Percentiles rank a stretch among this genome's conserved stretches.
Conservation (phyloP, 2,329 filamentous ascomycete species). For the Thyridium curvatum region DNA sequence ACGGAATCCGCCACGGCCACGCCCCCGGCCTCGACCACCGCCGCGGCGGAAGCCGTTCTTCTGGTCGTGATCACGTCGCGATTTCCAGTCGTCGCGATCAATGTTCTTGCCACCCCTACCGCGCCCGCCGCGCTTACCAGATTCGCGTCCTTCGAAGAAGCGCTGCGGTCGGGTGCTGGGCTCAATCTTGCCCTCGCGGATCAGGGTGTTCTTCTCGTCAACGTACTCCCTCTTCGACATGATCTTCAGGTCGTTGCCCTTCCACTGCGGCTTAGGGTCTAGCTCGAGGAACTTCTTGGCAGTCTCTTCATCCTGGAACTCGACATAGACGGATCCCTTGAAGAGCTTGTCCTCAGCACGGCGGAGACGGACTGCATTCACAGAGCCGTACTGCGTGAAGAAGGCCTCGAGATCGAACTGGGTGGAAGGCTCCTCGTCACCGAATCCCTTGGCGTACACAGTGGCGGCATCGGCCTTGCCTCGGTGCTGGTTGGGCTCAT, state of each 20-base stretch:
- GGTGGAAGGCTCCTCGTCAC: conserved; percentile 72
- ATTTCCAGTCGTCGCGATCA: conserved; percentile 56
- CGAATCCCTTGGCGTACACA: conserved; percentile 93
- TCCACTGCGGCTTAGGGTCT: conserved; percentile 78
- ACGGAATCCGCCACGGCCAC: conserved; percentile 35
- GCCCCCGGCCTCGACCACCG: conserved; percentile 30
- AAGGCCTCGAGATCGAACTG: conserved; percentile 94
- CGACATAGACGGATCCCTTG: conserved; percentile 96
- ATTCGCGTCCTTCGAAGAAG: conserved; percentile 40
- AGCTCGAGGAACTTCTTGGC: conserved; percentile 74
- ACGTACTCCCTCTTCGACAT: conserved; percentile 88
- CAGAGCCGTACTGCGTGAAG: conserved; percentile 73
- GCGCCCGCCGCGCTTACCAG: conserved; percentile 30
- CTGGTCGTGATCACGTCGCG: conserved; percentile 55
- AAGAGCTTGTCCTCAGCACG: conserved; percentile 67
- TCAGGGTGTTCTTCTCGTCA: conserved; percentile 67
- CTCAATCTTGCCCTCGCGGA: conserved; percentile 62
- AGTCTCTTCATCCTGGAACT: conserved; percentile 75
- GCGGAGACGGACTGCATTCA: conserved; percentile 81
- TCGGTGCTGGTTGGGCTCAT: conserved; percentile 50
- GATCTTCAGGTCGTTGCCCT: conserved; percentile 71
- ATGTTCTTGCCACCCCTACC: conserved; percentile 14
- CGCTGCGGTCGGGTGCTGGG: conserved; percentile 40
- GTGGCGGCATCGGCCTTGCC: conserved; percentile 65
- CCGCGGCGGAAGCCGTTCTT: conserved; percentile 50